Evolutionary conservation across 495 filamentous ascomycete genomes (phyloP), one percentile per base, ranked within the genome.

Genomic region (Sordaria brevicollis): DNA sequence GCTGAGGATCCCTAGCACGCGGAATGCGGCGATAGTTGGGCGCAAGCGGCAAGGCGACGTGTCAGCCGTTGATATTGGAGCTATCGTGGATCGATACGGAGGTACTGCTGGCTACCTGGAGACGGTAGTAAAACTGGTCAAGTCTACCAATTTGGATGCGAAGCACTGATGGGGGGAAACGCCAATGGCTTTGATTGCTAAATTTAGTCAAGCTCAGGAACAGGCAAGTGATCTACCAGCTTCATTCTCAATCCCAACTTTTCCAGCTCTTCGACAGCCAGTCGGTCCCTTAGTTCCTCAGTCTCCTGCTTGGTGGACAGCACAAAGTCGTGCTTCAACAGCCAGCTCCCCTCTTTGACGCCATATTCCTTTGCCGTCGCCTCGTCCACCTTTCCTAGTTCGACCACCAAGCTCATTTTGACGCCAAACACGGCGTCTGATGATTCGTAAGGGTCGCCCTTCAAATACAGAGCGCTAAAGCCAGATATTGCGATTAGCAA

Each of bases 341-440:
- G 73, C 76, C 86, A 85, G 65, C 73, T 84, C 35, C 90, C 91
- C 79, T 96, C 90, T 36, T 86, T 79, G 5, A 94, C 90, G 3
- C 89, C 87, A 11, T 79, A 97, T 70, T 84, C 79, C 10, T 88
- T 86, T 35, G 88, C 81, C 21, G 79, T 81, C 66, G 86, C 87
- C 3, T 85, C 81, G 39, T 88, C 86, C 7, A 89, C 90, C 36
- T 85, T 87, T 8, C 83, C 85, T 9, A 94, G 81, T 67, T 93
- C 91, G 15, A 96, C 84, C 21, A 94, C 82, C 9, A 97, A 82
- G 8, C 90, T 92, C 76, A 92, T 83, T 78, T 98, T 97, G 66
- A 97, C 94, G 25, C 94, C 94, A 72, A 97, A 97, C 41, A 97
- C 94, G 0, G 93, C 92, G 76, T 98, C 94, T 1, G 91, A 93